Percentiles rank a stretch among this genome's conserved stretches.
These are phyloP conservation scores for Aspergillus texensis DNA, from an alignment of 2,329 filamentous ascomycete genomes.

Conservation along the genomic window DNA sequence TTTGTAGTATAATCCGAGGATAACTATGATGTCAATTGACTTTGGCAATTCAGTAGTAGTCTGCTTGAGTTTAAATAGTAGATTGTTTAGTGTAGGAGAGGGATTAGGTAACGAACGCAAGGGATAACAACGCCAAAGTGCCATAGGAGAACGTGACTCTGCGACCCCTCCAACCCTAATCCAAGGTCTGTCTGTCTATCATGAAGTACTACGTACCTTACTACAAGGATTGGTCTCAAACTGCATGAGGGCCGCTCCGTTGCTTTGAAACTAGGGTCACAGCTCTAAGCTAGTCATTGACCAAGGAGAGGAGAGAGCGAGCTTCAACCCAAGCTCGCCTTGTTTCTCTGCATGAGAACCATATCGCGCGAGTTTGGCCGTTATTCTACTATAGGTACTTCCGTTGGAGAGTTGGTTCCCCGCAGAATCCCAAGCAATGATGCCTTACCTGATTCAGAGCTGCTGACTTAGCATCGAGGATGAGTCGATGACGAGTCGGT, in stretches of 20 bases:
- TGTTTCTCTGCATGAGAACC: conserved; percentile 20
- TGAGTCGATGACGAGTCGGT: conserved; percentile 1
- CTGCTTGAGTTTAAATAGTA: background rate
- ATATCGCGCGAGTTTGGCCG: conserved; percentile 4
- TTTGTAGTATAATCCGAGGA: background rate
- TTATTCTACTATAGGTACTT: conserved; percentile 4
- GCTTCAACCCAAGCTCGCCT: conserved; percentile 17
- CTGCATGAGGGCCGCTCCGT: background rate
- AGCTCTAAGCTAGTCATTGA: conserved; percentile 3
- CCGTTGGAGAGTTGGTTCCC: background rate
- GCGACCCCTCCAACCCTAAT: background rate
- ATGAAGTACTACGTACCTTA: background rate
- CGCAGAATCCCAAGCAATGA: conserved; percentile 12
- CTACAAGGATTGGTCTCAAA: background rate
- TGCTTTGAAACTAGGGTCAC: conserved; percentile 2
- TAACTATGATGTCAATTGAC: background rate
- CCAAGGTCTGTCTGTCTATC: background rate
- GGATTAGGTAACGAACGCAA: conserved; percentile 1
- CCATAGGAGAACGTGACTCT: background rate
- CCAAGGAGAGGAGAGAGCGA: background rate
- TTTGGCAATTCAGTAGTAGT: background rate
- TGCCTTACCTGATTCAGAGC: conserved; percentile 20
- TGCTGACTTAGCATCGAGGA: conserved; percentile 2
- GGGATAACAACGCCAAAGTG: background rate
- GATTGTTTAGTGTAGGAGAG: background rate